phyloP scores from a whole-genome alignment of 2,329 filamentous ascomycete genomes.

The Colletotrichum sp. region DNA sequence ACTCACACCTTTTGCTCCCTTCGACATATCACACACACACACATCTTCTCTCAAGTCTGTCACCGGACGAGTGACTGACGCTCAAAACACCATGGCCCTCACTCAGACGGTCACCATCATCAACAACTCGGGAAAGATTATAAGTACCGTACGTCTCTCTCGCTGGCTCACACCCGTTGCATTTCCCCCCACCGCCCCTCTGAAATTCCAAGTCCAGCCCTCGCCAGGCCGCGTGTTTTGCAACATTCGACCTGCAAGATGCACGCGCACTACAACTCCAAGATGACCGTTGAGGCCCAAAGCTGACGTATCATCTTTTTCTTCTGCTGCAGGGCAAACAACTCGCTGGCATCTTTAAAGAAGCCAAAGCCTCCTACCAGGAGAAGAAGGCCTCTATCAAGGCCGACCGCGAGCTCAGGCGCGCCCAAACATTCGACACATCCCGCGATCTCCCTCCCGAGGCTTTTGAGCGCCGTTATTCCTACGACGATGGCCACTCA shows the following conservation, averaged over 20 bases:
- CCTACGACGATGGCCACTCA: conserved; percentile 38
- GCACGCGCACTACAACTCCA: conserved; percentile 1
- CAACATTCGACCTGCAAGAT: conserved; percentile 1
- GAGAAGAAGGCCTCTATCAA: conserved; percentile 86
- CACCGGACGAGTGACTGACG: background rate
- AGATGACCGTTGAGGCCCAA: background rate
- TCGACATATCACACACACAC: background rate
- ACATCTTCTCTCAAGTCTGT: background rate
- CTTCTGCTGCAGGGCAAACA: conserved; percentile 75
- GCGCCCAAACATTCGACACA: conserved; percentile 63
- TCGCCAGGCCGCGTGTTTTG: background rate
- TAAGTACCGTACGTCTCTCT: conserved; percentile 73
- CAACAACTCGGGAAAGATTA: conserved; percentile 89
- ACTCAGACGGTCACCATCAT: conserved; percentile 85
- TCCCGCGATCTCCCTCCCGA: conserved; percentile 25
- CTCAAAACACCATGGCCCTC: conserved; percentile 41
- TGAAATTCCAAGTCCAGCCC: conserved; percentile 1
- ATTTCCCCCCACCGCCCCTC: conserved; percentile 14
- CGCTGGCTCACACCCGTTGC: conserved; percentile 1
- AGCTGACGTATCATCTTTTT: conserved; percentile 18
- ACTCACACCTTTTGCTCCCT: background rate
- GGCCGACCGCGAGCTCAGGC: conserved; percentile 64
- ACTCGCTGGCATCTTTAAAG: conserved; percentile 87
- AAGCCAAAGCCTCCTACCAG: conserved; percentile 85
- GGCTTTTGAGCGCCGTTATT: conserved; percentile 27